Evolutionary conservation across 208 protist species (phyloP), one percentile per base, ranked within the genome.

Genomic region (Novymonas esmeraldas): DNA sequence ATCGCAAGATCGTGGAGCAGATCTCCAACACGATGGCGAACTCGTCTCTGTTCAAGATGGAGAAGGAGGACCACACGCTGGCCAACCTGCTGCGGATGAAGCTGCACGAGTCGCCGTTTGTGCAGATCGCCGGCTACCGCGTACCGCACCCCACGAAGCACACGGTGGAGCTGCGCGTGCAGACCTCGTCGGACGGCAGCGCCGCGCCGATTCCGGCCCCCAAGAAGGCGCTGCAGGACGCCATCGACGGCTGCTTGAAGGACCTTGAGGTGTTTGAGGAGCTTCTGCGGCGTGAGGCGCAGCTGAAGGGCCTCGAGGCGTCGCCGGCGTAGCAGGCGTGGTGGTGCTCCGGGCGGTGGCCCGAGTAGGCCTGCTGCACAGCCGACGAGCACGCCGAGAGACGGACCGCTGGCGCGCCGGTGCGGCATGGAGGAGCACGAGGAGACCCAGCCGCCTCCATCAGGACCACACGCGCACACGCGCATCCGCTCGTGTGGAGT

Each of bases 101-200:
- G 73, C 78, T 97, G 60, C 89, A 95, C 64, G 83, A 92, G 48
- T 86, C 79, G 9, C 65, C 83, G 18, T 79, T 86, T 50, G 89
- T 97, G 42, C 82, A 90, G 42, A 93, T 94, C 44, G 92, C 92
- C 1, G 92, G 89, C 34, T 97, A 97, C 72, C 80, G 85, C 31
- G 89, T 97, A 54, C 92, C 92, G 1, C 92, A 97, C 69, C 92
- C 92, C 0, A 94, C 89, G n/a, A 87, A 97, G 73, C 92, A 95
- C 62, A 83, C 82, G 34, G 88, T 97, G 38, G 89, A 94, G 66
- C 72, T 97, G 26, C 80, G 85, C 9, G 83, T 97, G 67, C 92
- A 97, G 73, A 97, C 89, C 18, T 70, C 88, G 6, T 81, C 88
- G 0, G 79, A 89, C 45, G 82, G 84, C 24, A 75, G 76, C 18